These are phyloP conservation scores for Annulohypoxylon maeteangense DNA, from an alignment of 495 filamentous ascomycete species.

Conservation along the genomic window DNA sequence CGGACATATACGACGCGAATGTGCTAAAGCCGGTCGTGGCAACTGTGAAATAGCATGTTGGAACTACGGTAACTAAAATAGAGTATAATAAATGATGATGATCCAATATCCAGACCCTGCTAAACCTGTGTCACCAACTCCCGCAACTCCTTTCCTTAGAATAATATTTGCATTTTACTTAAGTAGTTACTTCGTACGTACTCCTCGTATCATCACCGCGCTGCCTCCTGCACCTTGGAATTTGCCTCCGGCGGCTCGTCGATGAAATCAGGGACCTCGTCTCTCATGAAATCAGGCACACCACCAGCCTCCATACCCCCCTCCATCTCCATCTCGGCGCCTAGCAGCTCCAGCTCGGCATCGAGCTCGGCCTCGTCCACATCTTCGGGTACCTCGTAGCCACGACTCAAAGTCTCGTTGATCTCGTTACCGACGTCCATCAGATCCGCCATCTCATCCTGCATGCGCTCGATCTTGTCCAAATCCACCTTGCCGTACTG, in stretches of 20 bases:
- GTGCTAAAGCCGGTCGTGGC: not conserved
- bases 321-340: constrained; percentile 87
- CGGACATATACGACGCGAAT: not conserved
- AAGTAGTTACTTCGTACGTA: not conserved
- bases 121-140: constrained; percentile 24
- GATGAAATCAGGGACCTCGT: constrained; percentile 90
- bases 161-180: not conserved
- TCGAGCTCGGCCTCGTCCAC: constrained; percentile 98
- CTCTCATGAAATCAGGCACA: constrained; percentile 87
- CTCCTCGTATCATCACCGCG: constrained; percentile 57
- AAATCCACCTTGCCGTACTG: constrained; percentile 98
- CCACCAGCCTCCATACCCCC: constrained; percentile 66
- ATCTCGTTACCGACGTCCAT: constrained; percentile 99
- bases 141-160: constrained; percentile 23
- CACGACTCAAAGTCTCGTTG: constrained; percentile 91
- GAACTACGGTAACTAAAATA: constrained; percentile 20
- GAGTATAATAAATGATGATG: constrained; percentile 28
- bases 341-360: constrained; percentile 93
- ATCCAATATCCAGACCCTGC: constrained; percentile 7
- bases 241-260: constrained; percentile 76
- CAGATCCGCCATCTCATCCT: constrained; percentile 99
- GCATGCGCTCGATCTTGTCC: constrained; percentile 96
- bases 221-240: constrained; percentile 82
- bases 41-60: not conserved
- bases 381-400: constrained; percentile 96